These are phyloP conservation scores for Calocera viscosa DNA, from an alignment of 768 basidiomycete species.

Conservation along the genomic window DNA sequence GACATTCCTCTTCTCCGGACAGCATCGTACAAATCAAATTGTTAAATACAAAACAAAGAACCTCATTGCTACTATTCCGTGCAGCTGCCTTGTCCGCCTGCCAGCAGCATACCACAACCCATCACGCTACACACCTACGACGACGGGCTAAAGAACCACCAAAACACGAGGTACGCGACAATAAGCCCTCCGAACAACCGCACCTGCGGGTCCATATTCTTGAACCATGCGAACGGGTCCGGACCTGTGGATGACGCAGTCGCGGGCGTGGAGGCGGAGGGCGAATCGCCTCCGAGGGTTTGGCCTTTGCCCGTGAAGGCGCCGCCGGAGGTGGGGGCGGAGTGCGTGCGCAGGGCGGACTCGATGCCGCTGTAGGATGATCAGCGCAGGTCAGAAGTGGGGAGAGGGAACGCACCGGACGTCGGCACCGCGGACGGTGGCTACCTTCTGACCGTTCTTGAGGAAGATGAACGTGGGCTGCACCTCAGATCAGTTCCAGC, in stretches of 20 bases:
- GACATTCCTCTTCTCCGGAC: too few relatives aligned
- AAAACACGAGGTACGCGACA: conserved; percentile 49
- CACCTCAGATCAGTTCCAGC: conserved; percentile 21
- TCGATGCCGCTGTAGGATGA: conserved; percentile 43
- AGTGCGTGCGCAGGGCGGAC: conserved; percentile 41
- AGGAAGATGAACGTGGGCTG: conserved; percentile 77
- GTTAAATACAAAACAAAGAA: too few relatives aligned
- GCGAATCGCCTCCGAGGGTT: conserved; percentile 42
- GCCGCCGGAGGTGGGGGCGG: conserved; percentile 26
- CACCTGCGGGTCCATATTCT: conserved; percentile 51
- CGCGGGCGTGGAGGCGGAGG: conserved; percentile 27
- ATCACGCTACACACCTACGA: neutral
- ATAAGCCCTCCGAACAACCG: conserved; percentile 52
- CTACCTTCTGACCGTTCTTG: conserved; percentile 52
- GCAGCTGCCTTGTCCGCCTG: too few relatives aligned
- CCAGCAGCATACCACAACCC: too few relatives aligned
- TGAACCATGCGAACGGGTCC: conserved; percentile 21
- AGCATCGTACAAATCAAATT: too few relatives aligned
- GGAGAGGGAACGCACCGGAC: conserved; percentile 35
- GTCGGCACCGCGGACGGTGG: conserved; percentile 62
- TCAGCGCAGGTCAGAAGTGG: conserved; percentile 6
- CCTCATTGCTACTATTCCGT: too few relatives aligned
- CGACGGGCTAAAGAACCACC: conserved; percentile 26
- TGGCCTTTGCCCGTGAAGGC: conserved; percentile 64
- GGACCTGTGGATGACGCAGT: conserved; percentile 26